Conservation (phyloP, 305 asterid genomes). For the Fraxinus dipetala region DNA sequence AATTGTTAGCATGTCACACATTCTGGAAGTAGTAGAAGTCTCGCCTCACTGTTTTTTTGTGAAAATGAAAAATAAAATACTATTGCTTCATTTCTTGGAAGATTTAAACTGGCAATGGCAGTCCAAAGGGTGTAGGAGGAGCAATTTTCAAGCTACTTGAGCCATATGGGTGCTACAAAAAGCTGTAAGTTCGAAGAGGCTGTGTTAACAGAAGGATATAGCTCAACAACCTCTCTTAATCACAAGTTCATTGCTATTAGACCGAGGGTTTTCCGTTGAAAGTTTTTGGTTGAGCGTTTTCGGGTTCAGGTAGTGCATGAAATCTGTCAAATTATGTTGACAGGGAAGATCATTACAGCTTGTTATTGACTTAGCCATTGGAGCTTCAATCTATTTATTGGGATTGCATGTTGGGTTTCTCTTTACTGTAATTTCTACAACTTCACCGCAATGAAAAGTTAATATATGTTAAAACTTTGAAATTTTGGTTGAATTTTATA, state of each 20-base stretch:
- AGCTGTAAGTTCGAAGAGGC: neutral
- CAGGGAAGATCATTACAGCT: neutral
- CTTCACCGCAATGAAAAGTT: neutral
- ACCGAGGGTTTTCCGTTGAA: neutral
- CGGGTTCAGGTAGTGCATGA: neutral
- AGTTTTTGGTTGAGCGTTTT: neutral
- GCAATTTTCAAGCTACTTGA: neutral
- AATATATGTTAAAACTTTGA: neutral
- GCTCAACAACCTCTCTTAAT: neutral
- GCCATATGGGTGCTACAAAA: neutral
- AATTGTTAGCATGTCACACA: neutral
- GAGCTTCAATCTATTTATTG: neutral
- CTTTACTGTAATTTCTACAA: neutral
- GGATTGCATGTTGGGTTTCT: neutral
- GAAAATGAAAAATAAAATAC: neutral
- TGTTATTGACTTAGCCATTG: neutral
- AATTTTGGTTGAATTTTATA: neutral
- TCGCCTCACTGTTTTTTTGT: neutral
- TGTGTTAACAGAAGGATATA: neutral
- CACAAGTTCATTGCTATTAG: neutral
- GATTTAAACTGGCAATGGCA: neutral
- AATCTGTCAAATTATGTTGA: neutral
- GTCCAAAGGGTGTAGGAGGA: neutral
- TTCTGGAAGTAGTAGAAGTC: neutral
- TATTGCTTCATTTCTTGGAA: neutral